Conservation (phyloP, 1,139 yeast species). For the Yamadazyma diddensiae region DNA sequence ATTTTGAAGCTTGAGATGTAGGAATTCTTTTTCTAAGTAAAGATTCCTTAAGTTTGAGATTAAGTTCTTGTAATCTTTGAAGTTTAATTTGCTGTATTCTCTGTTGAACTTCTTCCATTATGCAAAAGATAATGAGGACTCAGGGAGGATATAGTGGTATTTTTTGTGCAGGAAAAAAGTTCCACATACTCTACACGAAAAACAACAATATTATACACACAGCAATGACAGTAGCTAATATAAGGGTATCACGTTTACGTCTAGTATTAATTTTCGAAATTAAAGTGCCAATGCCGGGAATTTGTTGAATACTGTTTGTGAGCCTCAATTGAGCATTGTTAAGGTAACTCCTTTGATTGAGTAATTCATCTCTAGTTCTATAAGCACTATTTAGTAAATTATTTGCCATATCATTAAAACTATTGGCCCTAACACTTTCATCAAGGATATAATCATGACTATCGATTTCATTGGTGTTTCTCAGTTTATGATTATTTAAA, state of each 20-base stretch:
- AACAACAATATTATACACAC: constrained; percentile 69
- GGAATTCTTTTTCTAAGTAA: constrained; percentile 59
- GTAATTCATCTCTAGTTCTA: constrained; percentile 82
- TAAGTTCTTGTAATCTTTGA: constrained; percentile 61
- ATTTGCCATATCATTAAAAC: constrained; percentile 75
- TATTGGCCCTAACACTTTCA: constrained; percentile 72
- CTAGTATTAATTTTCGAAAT: constrained; percentile 82
- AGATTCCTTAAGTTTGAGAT: constrained; percentile 51
- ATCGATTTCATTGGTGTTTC: constrained; percentile 23
- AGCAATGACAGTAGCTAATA: constrained; percentile 74
- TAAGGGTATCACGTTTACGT: constrained; percentile 81
- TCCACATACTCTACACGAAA: constrained; percentile 26
- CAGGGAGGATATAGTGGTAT: constrained; percentile 13
- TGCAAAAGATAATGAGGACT: no score
- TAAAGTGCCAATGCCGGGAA: constrained; percentile 82
- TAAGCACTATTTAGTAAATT: constrained; percentile 77
- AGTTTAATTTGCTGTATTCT: constrained; percentile 49
- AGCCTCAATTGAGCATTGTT: constrained; percentile 64
- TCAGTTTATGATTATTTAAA: constrained; percentile 56
- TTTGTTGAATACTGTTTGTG: constrained; percentile 55
- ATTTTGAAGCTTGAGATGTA: constrained; percentile 63
- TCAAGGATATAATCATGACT: constrained; percentile 69
- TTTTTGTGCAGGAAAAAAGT: constrained; percentile 4
- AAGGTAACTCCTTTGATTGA: constrained; percentile 65
- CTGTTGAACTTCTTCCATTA: constrained; percentile 21